Conservation (phyloP, 768 basidiomycete species). For the Rhizopogon vinicolor region DNA sequence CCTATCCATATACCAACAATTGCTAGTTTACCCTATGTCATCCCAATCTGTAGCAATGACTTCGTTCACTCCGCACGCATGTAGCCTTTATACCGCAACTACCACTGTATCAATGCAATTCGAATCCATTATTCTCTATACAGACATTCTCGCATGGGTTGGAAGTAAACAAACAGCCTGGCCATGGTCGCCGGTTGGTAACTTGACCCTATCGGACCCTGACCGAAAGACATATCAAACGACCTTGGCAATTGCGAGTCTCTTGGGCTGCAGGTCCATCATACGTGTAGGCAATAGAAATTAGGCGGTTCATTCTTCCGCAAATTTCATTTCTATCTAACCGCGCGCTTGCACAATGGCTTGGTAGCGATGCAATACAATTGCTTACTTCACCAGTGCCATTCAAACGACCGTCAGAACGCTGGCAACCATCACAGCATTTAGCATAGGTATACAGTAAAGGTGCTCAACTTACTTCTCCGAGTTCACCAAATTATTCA, state of each 20-base stretch:
- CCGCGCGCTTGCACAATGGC: no score
- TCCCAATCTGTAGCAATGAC: conserved; percentile 4
- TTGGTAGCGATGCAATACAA: no score
- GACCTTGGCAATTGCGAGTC: neutral
- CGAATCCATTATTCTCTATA: neutral
- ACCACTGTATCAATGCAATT: conserved; percentile 1
- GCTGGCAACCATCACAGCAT: neutral
- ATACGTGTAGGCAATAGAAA: neutral
- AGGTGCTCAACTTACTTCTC: neutral
- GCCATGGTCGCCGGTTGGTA: no score
- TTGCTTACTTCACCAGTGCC: no score
- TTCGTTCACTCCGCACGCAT: conserved; percentile 5
- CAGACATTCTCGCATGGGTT: no score
- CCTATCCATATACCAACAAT: neutral
- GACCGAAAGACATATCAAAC: no score
- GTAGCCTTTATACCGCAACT: conserved; percentile 1
- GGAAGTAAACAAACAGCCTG: no score
- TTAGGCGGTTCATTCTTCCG: neutral
- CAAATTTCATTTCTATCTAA: no score
- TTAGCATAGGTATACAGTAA: neutral
- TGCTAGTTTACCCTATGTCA: neutral
- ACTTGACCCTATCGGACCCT: no score
- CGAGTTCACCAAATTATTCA: neutral
- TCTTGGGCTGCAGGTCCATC: no score
- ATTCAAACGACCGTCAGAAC: neutral